Percentiles rank a stretch among this genome's conserved stretches.
These are phyloP conservation scores for Lyophyllum atratum DNA, from an alignment of 768 basidiomycete genomes.

Conservation along the genomic window DNA sequence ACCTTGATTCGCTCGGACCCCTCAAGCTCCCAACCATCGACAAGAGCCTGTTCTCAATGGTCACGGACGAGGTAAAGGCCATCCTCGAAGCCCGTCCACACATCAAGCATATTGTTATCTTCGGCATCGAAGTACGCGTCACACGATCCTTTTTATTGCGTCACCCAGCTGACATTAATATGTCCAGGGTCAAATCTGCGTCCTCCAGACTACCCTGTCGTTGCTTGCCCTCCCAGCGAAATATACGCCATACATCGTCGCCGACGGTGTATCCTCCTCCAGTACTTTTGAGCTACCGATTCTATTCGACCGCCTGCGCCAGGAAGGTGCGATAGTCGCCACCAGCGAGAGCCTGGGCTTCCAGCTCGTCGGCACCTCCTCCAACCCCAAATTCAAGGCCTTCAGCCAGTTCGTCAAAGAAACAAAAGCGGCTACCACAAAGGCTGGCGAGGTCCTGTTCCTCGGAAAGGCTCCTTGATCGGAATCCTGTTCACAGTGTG, in stretches of 20 bases:
- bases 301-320: slow-evolving; percentile 69
- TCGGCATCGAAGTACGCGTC: slow-evolving; percentile 78
- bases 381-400: slow-evolving; percentile 64
- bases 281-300: slow-evolving; percentile 80
- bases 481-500: background rate
- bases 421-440: slow-evolving; percentile 63
- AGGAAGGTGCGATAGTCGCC: slow-evolving; percentile 73
- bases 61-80: slow-evolving; percentile 62
- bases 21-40: slow-evolving; percentile 62
- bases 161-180: background rate
- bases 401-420: slow-evolving; percentile 78
- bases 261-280: slow-evolving; percentile 83
- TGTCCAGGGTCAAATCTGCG: slow-evolving; percentile 83
- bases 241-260: slow-evolving; percentile 64
- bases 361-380: slow-evolving; percentile 70
- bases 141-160: background rate
- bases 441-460: slow-evolving; percentile 34
- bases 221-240: slow-evolving; percentile 45
- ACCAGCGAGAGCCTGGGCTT: slow-evolving; percentile 84
- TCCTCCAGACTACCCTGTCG: slow-evolving; percentile 80
- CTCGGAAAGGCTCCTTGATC: slow-evolving; percentile 2
- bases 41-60: slow-evolving; percentile 88
- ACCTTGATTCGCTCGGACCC: slow-evolving; percentile 50
- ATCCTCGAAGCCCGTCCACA: slow-evolving; percentile 48
- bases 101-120: slow-evolving; percentile 65